Percentiles rank a stretch among this genome's conserved stretches.
These are phyloP conservation scores for Diplodia scrobiculata DNA, from an alignment of 2,329 filamentous ascomycete species.

Conservation along the genomic window DNA sequence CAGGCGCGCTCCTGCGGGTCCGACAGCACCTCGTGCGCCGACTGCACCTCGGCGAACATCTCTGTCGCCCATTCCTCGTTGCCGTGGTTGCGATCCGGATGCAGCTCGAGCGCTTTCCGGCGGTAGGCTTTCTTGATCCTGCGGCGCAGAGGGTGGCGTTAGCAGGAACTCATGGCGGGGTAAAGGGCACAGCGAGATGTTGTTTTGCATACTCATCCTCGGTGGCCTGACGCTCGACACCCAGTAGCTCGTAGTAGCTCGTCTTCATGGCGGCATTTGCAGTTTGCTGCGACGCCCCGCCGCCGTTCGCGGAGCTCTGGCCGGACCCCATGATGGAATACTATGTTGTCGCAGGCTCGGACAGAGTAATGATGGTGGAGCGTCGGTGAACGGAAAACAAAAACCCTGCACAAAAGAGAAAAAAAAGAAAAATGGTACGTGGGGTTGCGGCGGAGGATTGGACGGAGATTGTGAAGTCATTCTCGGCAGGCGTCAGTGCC, in stretches of 20 bases:
- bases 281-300: slow-evolving; percentile 31
- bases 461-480: slow-evolving; percentile 5
- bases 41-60: slow-evolving; percentile 87
- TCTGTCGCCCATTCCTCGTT: slow-evolving; percentile 80
- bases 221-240: slow-evolving; percentile 69
- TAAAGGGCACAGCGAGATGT: not conserved
- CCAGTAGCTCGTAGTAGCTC: slow-evolving; percentile 84
- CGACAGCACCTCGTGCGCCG: slow-evolving; percentile 93
- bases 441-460: not conserved
- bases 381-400: not conserved
- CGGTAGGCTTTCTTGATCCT: slow-evolving; percentile 94
- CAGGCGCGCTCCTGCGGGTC: slow-evolving; percentile 94
- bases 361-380: not conserved
- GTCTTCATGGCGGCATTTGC: slow-evolving; percentile 57
- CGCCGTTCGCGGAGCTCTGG: slow-evolving; percentile 47
- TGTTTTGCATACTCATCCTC: slow-evolving; percentile 70
- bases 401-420: not conserved
- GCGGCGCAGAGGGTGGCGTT: not conserved
- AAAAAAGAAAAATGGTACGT: not conserved
- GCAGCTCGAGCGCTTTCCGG: slow-evolving; percentile 84
- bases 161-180: not conserved
- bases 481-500: not conserved
- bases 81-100: slow-evolving; percentile 90
- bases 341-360: not conserved
- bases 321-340: slow-evolving; percentile 48